Conservation (phyloP, 2,329 filamentous ascomycete species). For the Neofusicoccum sp. region DNA sequence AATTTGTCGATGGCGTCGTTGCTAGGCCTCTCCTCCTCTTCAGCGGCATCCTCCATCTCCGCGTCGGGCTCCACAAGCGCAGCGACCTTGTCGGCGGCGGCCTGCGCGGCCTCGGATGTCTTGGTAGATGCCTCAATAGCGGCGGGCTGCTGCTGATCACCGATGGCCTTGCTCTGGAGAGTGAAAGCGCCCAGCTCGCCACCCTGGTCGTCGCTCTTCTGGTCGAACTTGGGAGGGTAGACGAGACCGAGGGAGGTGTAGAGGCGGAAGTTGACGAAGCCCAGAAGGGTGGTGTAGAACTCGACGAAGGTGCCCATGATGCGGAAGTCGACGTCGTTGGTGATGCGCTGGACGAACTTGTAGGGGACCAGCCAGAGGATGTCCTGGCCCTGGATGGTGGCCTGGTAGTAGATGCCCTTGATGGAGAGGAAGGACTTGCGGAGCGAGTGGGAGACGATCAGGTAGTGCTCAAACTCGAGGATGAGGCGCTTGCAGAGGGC, state of each 20-base stretch:
- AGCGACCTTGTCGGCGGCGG: conserved; percentile 50
- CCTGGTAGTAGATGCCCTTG: conserved; percentile 99
- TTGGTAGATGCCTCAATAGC: conserved; percentile 28
- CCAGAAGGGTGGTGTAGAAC: conserved; percentile 95
- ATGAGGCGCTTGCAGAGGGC: conserved; percentile 90
- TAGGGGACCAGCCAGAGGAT: conserved; percentile 97
- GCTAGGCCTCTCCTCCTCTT: conserved; percentile 32
- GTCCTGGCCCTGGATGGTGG: conserved; percentile 94
- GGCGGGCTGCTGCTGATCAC: conserved; percentile 27
- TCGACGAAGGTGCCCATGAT: conserved; percentile 99
- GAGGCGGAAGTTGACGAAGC: conserved; percentile 93
- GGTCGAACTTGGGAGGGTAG: conserved; percentile 94
- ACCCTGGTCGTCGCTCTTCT: conserved; percentile 81
- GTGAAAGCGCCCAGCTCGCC: conserved; percentile 91
- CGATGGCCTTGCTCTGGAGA: conserved; percentile 72
- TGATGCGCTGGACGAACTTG: conserved; percentile 93
- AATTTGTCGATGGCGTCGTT: conserved; percentile 80
- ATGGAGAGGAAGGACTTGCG: conserved; percentile 97
- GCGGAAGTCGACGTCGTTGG: conserved; percentile 93
- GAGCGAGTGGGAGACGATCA: conserved; percentile 88
- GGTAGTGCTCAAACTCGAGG: conserved; percentile 96
- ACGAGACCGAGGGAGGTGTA: conserved; percentile 91
- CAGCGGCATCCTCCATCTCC: conserved; percentile 40
- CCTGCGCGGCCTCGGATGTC: conserved; percentile 49
- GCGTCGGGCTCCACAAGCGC: conserved; percentile 30